Base-by-base conservation (phyloP, 768 basidiomycete genomes). In the Kwoniella sp. region DNA sequence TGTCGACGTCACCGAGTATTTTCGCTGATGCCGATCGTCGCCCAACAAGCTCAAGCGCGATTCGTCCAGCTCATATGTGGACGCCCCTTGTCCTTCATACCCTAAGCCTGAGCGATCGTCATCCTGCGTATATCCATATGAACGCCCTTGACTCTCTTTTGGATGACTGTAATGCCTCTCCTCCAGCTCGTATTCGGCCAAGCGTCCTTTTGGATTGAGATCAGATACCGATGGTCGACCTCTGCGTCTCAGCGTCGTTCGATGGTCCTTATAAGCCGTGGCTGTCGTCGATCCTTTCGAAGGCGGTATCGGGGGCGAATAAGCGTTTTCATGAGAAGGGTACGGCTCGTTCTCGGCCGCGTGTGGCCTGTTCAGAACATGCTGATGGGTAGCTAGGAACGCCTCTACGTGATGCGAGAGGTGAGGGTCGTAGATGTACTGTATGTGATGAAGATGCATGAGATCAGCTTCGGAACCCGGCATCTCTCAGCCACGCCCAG, bases 351-450 rank as follows among this genome's bases (percentile, higher is more conserved):
- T 45, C 41, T 45, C 41, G 41, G 3, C 15, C 41, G 15, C 3
- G 20, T 45, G 41, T 11, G 41, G 41, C 20, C 41, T 4, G 15
- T 45, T 45, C 11, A 45, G 41, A 3, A 48, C 17, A 28, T 45
- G 28, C 34, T 59, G 69, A 62, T 71, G 74, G n/a, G 65, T 26
- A 13, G 72, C 65, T 31, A 76, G 52, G 31, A 72, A 59, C 15
- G 73, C 75, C 63, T 76, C 75, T 37, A 76, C 52, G 41, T 68
- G 63, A n/a, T 69, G 73, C 5, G 73, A 73, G 28, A 76, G 61
- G 50, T 76, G 75, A 1, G 75, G 75, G 38, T 76, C 75, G 58
- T 76, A 76, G 48, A 76, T 52, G 56, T 68, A 76, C 74, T 76
- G 31, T 25, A 9, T 41, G 38, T 9, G 38, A 20, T 41, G 20